Base-by-base conservation (phyloP, 2,329 filamentous ascomycete species). In the Huntiella moniliformis region DNA sequence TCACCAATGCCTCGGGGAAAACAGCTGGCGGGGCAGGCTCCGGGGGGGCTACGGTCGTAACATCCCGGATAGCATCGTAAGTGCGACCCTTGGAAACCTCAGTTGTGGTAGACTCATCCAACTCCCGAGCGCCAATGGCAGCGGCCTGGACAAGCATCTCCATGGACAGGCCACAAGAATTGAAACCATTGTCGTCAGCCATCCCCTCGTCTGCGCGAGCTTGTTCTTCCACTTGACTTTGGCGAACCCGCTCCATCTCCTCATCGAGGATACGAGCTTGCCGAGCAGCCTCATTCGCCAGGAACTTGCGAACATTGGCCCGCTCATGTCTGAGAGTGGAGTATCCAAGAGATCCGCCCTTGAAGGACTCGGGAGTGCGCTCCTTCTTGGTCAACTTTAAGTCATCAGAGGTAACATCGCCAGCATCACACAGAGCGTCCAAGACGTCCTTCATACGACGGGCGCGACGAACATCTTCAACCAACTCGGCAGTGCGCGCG, bases 391-490 rank as follows among this genome's bases (percentile, higher is more conserved):
- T 61, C 5, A 63, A 50, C 5, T 63, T 61, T 5, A 61, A 56
- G 2, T 49, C 35, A 7, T 57, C 52, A n/a, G 41, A 37, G 6
- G 17, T 4, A 15, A 65, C 55, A 2, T 56, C 54, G 3, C 54
- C 52, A 22, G 57, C 45, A 48, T 60, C 63, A 54, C 62, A 65
- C 51, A 65, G 62, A 6, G 59, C 58, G 32, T 58, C 54, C 42
- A 66, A 51, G 3, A 57, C 53, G 5, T 58, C 55, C 13, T 53
- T 55, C 42, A 66, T 54, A 55, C 61, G 63, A 11, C 51, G 42
- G 42, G 60, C 57, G 28, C 59, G 53, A 4, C 60, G 59, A 34
- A 53, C 54, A 42, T 63, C 59, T 7, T 57, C 55, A 5, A 54
- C 56, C 44, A 59, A 56, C 36, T 56, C 57, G 46, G 60, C 53